A percentile compares a stretch with the other conserved stretches of the same genome.
Conservation (phyloP, 345 rosid species). For the Nasturtium officinale region DNA sequence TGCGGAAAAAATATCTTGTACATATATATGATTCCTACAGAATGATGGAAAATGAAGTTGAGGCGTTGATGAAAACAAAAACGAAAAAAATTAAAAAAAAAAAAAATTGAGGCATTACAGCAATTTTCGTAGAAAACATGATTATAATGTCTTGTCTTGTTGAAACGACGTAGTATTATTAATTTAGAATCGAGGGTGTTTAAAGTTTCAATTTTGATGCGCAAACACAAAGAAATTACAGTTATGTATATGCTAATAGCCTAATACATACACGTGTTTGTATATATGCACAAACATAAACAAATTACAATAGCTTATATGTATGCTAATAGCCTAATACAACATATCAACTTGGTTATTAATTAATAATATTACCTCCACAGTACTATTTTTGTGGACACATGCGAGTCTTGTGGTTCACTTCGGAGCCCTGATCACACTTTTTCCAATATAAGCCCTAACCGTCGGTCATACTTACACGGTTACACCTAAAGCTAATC, state of each 20-base stretch:
- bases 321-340: not conserved
- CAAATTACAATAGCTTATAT: not conserved
- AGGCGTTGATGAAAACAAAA: not conserved
- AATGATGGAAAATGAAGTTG: not conserved
- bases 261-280: not conserved
- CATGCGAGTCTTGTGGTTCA: constrained; percentile 17
- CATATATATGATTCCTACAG: not conserved
- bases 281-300: no score
- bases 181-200: not conserved
- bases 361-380: not conserved
- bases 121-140: not conserved
- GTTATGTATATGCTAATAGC: not conserved
- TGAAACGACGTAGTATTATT: not conserved
- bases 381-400: not conserved
- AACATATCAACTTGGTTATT: no score
- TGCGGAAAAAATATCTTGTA: not conserved
- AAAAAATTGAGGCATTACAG: not conserved
- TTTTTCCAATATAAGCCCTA: constrained; percentile 26
- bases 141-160: not conserved
- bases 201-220: not conserved
- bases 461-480: constrained; percentile 1
- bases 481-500: not conserved
- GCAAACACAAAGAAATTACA: not conserved
- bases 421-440: constrained; percentile 8
- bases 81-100: no score